These are phyloP conservation scores for Isochrysis galbana DNA, from an alignment of 78 protist species.

Conservation along the genomic window DNA sequence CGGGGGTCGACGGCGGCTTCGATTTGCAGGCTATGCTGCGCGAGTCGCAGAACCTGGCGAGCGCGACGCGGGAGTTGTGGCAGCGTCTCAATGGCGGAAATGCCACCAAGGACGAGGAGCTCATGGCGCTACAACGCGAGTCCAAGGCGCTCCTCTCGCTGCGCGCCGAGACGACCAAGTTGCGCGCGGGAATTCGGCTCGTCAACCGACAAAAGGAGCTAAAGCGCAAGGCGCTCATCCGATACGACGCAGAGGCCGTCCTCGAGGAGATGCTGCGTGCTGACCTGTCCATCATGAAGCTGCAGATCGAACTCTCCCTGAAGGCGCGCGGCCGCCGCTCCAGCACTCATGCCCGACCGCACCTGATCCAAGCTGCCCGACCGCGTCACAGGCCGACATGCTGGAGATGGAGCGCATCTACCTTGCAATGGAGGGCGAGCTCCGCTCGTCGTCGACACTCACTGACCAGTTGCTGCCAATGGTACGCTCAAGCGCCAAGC, in stretches of 20 bases:
- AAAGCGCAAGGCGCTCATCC: background rate
- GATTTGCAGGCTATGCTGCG: background rate
- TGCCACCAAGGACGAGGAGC: background rate
- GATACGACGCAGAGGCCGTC: background rate
- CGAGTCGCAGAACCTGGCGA: background rate
- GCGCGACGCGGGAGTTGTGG: background rate
- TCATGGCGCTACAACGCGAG: background rate
- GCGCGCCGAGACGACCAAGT: background rate
- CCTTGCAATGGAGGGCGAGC: background rate
- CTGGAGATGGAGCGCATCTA: slow-evolving; percentile 23
- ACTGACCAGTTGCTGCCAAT: background rate
- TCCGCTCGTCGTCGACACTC: background rate
- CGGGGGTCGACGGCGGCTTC: background rate
- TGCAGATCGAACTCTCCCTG: background rate
- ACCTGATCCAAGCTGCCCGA: no score
- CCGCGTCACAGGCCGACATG: background rate
- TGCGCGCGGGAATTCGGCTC: background rate
- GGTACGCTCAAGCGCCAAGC: no score
- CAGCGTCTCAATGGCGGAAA: background rate
- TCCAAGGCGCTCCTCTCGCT: background rate
- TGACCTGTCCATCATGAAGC: background rate
- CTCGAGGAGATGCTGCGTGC: slow-evolving; percentile 12
- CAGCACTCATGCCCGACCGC: no score
- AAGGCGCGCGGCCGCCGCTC: background rate
- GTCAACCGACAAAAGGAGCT: background rate